Evolutionary conservation across 805 yeast species (phyloP), one percentile per base, ranked within the genome.

Genomic region (Ogataea saltuana): DNA sequence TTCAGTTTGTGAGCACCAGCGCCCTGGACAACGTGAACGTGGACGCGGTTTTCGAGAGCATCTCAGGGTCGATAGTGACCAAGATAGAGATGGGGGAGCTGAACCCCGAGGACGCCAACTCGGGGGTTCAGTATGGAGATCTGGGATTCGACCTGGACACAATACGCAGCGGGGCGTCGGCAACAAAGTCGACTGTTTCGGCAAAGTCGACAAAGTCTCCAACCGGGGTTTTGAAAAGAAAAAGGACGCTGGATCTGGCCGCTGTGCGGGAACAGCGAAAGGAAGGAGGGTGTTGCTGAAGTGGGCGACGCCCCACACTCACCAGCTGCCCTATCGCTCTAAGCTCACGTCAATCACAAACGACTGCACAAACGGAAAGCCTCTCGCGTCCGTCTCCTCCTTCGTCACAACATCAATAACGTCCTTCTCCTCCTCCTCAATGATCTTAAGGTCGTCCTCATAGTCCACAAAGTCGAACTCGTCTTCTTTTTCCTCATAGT

Each of bases 401-500:
- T 62, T 69, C 1, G 84, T 77, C 3, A 77, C 49, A 3, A 89
- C 81, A 61, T 89, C 96, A 20, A 89, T 75, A 3, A 56, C 61
- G 42, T 65, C 67, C 11, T 76, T 79, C 51, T 83, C 88, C 44
- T 81, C 89, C 42, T 75, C 79, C 52, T 81, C 81, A 44, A 76
- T 63, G 38, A 83, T 75, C 54, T 78, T 75, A 55, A 76, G 77
- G 48, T 80, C 72, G 39, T 75, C 80, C 41, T 80, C 86, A 40
- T 83, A 89, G 39, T 78, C 85, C 9, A 78, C 76, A 18, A 85
- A 75, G 60, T 90, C 97, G 63, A 90, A 90, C 64, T 90, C 98
- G 60, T 89, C 95, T 62, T 90, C 98, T 46, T 76, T 74, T 58
- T 90, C 98, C 52, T 81, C 80, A 59, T 91, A 90, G 45, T 85